These are phyloP conservation scores for Salix caprea DNA, from an alignment of 345 rosid genomes.

Conservation along the genomic window DNA sequence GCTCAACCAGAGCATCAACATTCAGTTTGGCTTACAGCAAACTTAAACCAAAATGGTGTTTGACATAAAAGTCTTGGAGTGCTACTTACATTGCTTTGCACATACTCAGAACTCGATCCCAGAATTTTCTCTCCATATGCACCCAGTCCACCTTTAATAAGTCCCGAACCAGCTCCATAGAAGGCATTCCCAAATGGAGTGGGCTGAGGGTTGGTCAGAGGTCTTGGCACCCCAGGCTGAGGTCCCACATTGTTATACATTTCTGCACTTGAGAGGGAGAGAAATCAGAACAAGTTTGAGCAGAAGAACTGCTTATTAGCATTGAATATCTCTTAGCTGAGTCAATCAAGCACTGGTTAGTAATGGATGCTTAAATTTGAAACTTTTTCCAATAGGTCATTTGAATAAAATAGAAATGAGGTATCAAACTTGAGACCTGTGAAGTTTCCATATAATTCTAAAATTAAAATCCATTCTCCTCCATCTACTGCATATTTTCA, in stretches of 20 bases:
- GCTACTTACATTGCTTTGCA: slow-evolving; percentile 92
- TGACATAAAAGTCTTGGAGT: slow-evolving; percentile 2
- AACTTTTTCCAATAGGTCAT: neutral
- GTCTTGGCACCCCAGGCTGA: slow-evolving; percentile 69
- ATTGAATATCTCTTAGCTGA: neutral
- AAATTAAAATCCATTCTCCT: neutral
- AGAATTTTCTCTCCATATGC: slow-evolving; percentile 89
- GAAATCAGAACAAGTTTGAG: neutral
- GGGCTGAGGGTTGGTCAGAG: slow-evolving; percentile 63
- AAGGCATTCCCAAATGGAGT: slow-evolving; percentile 86
- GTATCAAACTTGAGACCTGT: neutral
- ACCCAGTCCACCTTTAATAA: slow-evolving; percentile 81
- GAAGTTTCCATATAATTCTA: neutral
- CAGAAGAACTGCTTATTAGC: neutral
- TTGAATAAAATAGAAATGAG: neutral
- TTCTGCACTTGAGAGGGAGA: slow-evolving; percentile 23
- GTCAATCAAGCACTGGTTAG: neutral
- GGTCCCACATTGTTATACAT: slow-evolving; percentile 74
- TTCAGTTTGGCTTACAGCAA: slow-evolving; percentile 9
- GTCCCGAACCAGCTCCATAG: slow-evolving; percentile 92
- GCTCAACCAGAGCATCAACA: neutral
- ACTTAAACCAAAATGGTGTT: slow-evolving; percentile 1
- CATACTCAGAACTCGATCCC: slow-evolving; percentile 94
- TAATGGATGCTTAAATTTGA: neutral
- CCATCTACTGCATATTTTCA: neutral